Evolutionary conservation across 1,139 yeast species (phyloP).

Genomic region (Blastobotrys ciferrii): DNA sequence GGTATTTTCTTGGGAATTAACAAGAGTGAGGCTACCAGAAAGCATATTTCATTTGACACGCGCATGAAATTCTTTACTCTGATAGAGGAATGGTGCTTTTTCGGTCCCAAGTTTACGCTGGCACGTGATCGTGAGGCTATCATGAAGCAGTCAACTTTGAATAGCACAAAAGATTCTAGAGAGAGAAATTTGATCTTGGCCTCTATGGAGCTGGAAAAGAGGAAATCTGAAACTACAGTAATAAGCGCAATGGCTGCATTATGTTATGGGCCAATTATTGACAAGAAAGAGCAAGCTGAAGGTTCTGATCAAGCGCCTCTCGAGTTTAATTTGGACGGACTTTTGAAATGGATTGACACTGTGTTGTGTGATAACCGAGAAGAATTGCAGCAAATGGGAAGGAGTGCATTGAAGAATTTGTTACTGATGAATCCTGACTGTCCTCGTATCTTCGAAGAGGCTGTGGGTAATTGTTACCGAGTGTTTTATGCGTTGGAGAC

Average conservation of each 20-base stretch:
- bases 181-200: conserved; percentile 54
- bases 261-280: conserved; percentile 47
- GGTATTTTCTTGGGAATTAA: conserved; percentile 57
- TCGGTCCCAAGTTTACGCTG: conserved; percentile 61
- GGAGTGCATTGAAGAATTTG: conserved; percentile 67
- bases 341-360: conserved; percentile 77
- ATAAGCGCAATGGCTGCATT: conserved; percentile 82
- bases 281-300: conserved; percentile 4
- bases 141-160: conserved; percentile 46
- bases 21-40: conserved; percentile 42
- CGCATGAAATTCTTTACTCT: conserved; percentile 78
- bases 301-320: conserved; percentile 40
- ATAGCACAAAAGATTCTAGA: conserved; percentile 30
- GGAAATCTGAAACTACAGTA: conserved; percentile 67
- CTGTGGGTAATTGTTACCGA: conserved; percentile 66
- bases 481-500: conserved; percentile 41
- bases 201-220: conserved; percentile 77
- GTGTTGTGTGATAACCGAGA: conserved; percentile 61
- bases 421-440: conserved; percentile 59
- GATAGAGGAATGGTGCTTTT: conserved; percentile 93
- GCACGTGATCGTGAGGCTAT: conserved; percentile 65
- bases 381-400: conserved; percentile 61
- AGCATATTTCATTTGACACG: conserved; percentile 81
- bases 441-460: conserved; percentile 57
- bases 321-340: conserved; percentile 60